These are phyloP conservation scores for Eimeria necatrix DNA, from an alignment of 169 alveolate genomes.

Conservation along the genomic window DNA sequence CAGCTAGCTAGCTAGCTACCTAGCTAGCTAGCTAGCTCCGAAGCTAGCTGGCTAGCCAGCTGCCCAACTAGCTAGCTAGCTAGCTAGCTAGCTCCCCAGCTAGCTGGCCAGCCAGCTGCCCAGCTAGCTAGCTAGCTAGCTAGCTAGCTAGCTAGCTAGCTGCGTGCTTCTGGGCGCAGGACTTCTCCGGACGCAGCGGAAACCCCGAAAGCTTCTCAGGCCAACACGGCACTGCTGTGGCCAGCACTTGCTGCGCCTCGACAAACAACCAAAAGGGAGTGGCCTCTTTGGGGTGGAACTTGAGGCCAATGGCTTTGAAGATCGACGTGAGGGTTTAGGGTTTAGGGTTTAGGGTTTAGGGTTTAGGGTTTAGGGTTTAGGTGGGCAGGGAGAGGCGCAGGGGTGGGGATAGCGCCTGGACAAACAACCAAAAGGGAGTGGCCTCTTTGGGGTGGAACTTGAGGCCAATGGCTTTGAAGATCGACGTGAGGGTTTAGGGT, in stretches of 20 bases:
- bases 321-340: constrained; percentile 64
- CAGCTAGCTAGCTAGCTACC: too few relatives aligned
- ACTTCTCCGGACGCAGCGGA: constrained; percentile 29
- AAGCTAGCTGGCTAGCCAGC: too few relatives aligned
- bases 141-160: too few relatives aligned
- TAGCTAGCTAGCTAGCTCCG: too few relatives aligned
- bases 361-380: too few relatives aligned
- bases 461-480: constrained; percentile 71
- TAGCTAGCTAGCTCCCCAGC: too few relatives aligned
- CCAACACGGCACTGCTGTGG: constrained; percentile 63
- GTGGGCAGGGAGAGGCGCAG: too few relatives aligned
- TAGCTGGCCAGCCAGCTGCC: too few relatives aligned
- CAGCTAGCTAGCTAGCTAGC: too few relatives aligned
- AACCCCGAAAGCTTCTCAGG: background rate
- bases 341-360: too few relatives aligned
- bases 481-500: constrained; percentile 70
- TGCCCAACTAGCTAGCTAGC: too few relatives aligned
- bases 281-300: constrained; percentile 74
- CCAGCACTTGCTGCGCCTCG: constrained; percentile 72
- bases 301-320: constrained; percentile 74
- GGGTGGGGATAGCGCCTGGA: too few relatives aligned
- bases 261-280: constrained; percentile 69
- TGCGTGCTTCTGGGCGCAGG: background rate
- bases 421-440: constrained; percentile 64
- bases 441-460: constrained; percentile 76